These are phyloP conservation scores for Grifola frondosa DNA, from an alignment of 1,284 basidiomycete species.

Conservation along the genomic window DNA sequence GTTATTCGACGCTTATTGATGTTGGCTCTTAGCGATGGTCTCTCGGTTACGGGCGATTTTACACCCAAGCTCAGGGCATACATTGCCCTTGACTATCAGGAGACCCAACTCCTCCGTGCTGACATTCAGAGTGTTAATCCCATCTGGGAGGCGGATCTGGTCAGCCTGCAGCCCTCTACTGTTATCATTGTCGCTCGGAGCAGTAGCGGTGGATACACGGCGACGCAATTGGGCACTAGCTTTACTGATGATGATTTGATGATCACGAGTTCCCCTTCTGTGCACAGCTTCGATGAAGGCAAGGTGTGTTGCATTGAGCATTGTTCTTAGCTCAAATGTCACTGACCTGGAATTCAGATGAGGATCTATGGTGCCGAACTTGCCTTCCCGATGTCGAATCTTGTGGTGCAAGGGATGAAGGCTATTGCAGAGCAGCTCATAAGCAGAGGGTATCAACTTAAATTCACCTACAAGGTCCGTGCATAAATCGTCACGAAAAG, in stretches of 20 bases:
- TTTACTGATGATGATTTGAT: no score
- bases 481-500: not conserved
- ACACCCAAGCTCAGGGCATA: slow-evolving; percentile 10
- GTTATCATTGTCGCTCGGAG: slow-evolving; percentile 2
- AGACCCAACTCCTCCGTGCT: not conserved
- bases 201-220: slow-evolving; percentile 1
- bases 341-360: not conserved
- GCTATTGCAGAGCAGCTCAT: slow-evolving; percentile 3
- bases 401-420: slow-evolving; percentile 1
- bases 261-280: no score
- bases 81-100: slow-evolving; percentile 3
- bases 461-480: slow-evolving; percentile 6
- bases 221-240: not conserved
- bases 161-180: not conserved
- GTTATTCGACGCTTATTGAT: not conserved
- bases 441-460: slow-evolving; percentile 3
- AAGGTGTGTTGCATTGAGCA: no score
- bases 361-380: slow-evolving; percentile 9
- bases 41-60: slow-evolving; percentile 3
- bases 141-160: slow-evolving; percentile 6
- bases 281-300: no score
- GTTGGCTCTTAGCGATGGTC: slow-evolving; percentile 1
- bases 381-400: slow-evolving; percentile 5
- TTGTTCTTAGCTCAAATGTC: no score
- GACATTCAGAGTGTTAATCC: not conserved